These are phyloP conservation scores for Candida endomychidarum DNA, from an alignment of 805 yeast species.

Conservation along the genomic window DNA sequence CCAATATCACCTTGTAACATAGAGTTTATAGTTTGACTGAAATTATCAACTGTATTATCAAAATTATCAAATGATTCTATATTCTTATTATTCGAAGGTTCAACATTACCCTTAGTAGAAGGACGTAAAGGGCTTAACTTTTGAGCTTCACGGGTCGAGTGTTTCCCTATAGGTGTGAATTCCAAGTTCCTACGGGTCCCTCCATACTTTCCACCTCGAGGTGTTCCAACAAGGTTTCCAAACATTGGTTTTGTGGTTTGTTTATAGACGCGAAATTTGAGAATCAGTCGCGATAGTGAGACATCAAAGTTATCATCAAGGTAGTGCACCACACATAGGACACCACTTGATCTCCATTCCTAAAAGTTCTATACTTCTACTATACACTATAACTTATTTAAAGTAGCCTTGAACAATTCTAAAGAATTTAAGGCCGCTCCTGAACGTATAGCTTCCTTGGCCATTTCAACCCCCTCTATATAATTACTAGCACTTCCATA, in stretches of 20 bases:
- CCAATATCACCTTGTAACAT: conserved; percentile 6
- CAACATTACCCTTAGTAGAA: conserved; percentile 6
- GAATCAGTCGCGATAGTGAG: conserved; percentile 1
- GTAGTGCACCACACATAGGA: no score
- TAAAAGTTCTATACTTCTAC: no score
- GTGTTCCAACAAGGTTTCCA: conserved; percentile 16
- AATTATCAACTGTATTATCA: conserved; percentile 18
- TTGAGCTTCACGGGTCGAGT: background rate
- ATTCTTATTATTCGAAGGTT: background rate
- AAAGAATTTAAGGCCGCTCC: conserved; percentile 70
- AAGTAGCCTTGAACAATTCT: conserved; percentile 44
- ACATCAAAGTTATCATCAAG: background rate
- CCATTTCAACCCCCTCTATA: conserved; percentile 75
- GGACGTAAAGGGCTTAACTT: conserved; percentile 8
- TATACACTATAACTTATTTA: conserved; percentile 7
- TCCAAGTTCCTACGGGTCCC: conserved; percentile 10
- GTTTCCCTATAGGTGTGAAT: conserved; percentile 17
- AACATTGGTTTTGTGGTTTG: conserved; percentile 7
- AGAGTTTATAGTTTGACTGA: conserved; percentile 17
- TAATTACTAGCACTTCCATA: conserved; percentile 67
- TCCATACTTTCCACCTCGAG: conserved; percentile 8
- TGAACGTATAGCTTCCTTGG: conserved; percentile 61
- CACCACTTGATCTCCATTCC: no score
- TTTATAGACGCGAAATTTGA: conserved; percentile 3
- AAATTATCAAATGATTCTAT: conserved; percentile 10